A percentile compares a stretch with the other conserved stretches of the same genome.
These are phyloP conservation scores for Harrya chromipes DNA, from an alignment of 768 basidiomycete species.

Conservation along the genomic window DNA sequence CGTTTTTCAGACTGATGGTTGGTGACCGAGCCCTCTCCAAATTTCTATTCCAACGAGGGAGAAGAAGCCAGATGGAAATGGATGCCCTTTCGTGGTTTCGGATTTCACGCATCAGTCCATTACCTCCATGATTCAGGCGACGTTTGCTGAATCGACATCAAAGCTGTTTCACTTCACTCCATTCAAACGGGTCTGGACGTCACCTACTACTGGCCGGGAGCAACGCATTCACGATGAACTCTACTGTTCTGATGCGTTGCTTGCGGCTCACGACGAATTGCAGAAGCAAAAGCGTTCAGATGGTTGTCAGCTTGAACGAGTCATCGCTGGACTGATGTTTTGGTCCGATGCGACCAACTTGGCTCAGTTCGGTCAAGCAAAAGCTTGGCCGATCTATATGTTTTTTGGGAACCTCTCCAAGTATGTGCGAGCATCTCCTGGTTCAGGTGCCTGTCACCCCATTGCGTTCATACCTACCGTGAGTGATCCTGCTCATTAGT, in stretches of 20 bases:
- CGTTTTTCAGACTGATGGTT: background rate
- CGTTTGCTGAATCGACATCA: background rate
- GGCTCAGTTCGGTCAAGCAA: conserved; percentile 15
- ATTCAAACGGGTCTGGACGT: conserved; percentile 19
- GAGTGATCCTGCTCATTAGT: background rate
- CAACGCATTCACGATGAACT: conserved; percentile 21
- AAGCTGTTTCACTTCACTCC: conserved; percentile 21
- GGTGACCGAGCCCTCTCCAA: background rate
- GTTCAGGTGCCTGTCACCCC: conserved; percentile 34
- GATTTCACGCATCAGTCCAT: conserved; percentile 16
- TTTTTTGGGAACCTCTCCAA: conserved; percentile 41
- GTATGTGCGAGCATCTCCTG: conserved; percentile 32
- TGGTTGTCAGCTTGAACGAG: conserved; percentile 10
- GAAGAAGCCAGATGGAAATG: background rate
- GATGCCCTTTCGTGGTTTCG: background rate
- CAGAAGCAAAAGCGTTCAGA: conserved; percentile 9
- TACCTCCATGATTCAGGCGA: conserved; percentile 6
- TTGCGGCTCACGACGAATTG: conserved; percentile 20
- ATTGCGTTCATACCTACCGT: conserved; percentile 44
- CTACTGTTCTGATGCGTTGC: conserved; percentile 20
- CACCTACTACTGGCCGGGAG: background rate
- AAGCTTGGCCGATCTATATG: conserved; percentile 13
- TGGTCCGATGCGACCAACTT: conserved; percentile 16
- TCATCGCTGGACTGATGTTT: conserved; percentile 17
- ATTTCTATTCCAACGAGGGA: background rate